Conservation (phyloP, 2,329 filamentous ascomycete species). For the Daldinia eschscholtzii region DNA sequence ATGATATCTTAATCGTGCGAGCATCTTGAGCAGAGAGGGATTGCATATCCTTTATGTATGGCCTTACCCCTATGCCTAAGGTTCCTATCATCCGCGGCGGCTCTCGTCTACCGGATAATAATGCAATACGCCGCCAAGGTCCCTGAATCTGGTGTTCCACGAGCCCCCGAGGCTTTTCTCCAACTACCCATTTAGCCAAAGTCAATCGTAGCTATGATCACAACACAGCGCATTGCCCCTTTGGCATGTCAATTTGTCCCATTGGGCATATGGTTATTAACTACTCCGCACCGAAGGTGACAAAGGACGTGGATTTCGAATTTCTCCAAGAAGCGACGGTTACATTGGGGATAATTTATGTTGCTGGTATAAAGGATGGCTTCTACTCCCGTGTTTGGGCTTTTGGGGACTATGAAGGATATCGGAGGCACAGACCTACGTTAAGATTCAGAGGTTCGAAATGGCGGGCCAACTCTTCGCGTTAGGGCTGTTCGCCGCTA, state of each 20-base stretch:
- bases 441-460: constrained; percentile 3
- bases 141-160: constrained; percentile 17
- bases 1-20: constrained; percentile 17
- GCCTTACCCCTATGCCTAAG: not conserved
- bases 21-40: constrained; percentile 4
- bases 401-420: not conserved
- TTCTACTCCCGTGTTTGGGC: not conserved
- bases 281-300: constrained; percentile 39
- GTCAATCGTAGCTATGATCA: constrained; percentile 20
- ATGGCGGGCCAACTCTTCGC: constrained; percentile 42
- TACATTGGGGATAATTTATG: not conserved
- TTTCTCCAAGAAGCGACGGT: constrained; percentile 15
- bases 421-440: not conserved
- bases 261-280: constrained; percentile 18
- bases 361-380: constrained; percentile 33
- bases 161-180: constrained; percentile 26
- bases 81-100: constrained; percentile 33
- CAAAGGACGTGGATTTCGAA: constrained; percentile 15
- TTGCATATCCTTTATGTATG: constrained; percentile 5
- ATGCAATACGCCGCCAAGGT: constrained; percentile 16
- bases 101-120: constrained; percentile 38
- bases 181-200: constrained; percentile 49
- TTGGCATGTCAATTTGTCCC: constrained; percentile 23
- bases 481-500: constrained; percentile 39
- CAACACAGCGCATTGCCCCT: constrained; percentile 6